Base-by-base conservation (phyloP, 2,329 filamentous ascomycete species). In the Ilyonectria robusta region DNA sequence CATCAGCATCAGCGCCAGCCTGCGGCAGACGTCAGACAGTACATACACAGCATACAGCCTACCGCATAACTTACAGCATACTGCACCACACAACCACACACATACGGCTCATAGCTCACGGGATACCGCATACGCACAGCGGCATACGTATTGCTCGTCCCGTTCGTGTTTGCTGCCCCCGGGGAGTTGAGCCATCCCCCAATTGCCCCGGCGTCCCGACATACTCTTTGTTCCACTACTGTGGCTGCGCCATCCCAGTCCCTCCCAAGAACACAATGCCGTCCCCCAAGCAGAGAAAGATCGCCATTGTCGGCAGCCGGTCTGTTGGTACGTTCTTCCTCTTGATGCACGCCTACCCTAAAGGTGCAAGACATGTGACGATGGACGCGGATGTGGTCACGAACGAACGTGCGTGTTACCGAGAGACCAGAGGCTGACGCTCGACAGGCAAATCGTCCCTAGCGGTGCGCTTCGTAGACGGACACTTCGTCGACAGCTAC, bases 401-500 rank as follows among this genome's bases (percentile, higher is more conserved):
- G 17, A 40, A 26, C 26, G 13, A 17, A 50, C 46, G 37, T 35
- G 35, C 26, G 23, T 58, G 33, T 17, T 17, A 10, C 21, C 21
- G 10, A 9, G 10, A 46, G 55, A 29, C 50, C 17, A 46, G 23
- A 50, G 10, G 50, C 29, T 65, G 21, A 65, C 48, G 31, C 11
- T 10, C 33, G 33, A 7, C 76, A 98, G 96, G 96, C 82, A 99
- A 99, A 87, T 98, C 94, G 23, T 98, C 95, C 61, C 90, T 99
- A 72, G 97, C 96, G 13, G 96, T 98, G 54, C 95, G 95, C 79
- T 98, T 96, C 79, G 95, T 98, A 78, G 96, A 99, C 80, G 94
- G 94, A 70, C 95, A 97, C 84, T 99, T 99, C 79, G 95, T 99
- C 78, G 96, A 99, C 82, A 97, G 93, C 82, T 99, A 99, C 84